Conservation (phyloP, 192 early-diverging fungal species). For the Coemansia aciculifera region DNA sequence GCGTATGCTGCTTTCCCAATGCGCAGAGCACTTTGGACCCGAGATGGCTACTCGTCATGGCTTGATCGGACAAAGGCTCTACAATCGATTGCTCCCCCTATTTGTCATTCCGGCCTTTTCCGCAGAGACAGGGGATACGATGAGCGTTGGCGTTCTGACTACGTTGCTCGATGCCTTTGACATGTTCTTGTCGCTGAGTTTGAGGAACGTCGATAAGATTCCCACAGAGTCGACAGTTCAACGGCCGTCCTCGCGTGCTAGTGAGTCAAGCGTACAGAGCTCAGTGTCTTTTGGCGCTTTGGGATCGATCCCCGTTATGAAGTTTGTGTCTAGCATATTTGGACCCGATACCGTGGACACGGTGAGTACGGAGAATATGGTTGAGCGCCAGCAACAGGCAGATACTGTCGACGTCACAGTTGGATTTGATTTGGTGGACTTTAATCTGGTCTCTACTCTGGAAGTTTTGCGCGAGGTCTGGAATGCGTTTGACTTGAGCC, state of each 20-base stretch:
- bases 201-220: slow-evolving; percentile 31
- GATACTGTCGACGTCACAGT: background rate
- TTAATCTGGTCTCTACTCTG: slow-evolving; percentile 31
- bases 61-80: slow-evolving; percentile 18
- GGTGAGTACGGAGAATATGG: background rate
- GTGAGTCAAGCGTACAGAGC: slow-evolving; percentile 18
- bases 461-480: slow-evolving; percentile 38
- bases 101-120: slow-evolving; percentile 28
- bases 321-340: slow-evolving; percentile 42
- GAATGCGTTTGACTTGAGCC: slow-evolving; percentile 32
- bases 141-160: slow-evolving; percentile 26
- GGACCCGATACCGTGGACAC: slow-evolving; percentile 18
- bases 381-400: background rate
- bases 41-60: background rate
- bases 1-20: slow-evolving; percentile 37
- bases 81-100: slow-evolving; percentile 21
- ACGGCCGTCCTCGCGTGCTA: slow-evolving; percentile 35
- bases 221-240: background rate
- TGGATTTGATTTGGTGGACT: slow-evolving; percentile 1
- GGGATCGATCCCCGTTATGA: slow-evolving; percentile 28
- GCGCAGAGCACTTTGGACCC: slow-evolving; percentile 30
- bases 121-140: background rate
- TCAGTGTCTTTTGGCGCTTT: slow-evolving; percentile 10
- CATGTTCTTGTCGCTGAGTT: slow-evolving; percentile 30
- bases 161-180: slow-evolving; percentile 41